These are phyloP conservation scores for Rachicladosporium sp. DNA, from an alignment of 2,329 filamentous ascomycete species.

Conservation along the genomic window DNA sequence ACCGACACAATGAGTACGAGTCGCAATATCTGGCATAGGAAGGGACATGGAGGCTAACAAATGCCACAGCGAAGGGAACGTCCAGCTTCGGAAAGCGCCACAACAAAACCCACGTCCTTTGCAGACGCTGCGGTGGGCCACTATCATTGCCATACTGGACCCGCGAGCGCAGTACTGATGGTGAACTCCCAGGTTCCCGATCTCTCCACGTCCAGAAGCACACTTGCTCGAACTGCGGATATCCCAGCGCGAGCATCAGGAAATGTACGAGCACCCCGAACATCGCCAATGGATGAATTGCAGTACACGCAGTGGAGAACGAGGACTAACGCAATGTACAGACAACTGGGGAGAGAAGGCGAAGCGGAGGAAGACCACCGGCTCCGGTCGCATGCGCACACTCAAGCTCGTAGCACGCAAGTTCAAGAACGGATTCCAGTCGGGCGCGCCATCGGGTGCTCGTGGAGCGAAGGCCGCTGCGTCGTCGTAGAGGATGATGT, in stretches of 20 bases:
- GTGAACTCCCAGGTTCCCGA: conserved; percentile 57
- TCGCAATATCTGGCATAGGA: conserved; percentile 2
- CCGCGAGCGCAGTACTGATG: too few relatives aligned
- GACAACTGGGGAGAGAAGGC: conserved; percentile 99
- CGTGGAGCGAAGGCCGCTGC: conserved; percentile 38
- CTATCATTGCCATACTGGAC: too few relatives aligned
- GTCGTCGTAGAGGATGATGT: background rate
- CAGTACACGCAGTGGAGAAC: conserved; percentile 4
- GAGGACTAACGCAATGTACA: conserved; percentile 29
- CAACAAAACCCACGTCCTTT: conserved; percentile 97
- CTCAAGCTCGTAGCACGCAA: conserved; percentile 83
- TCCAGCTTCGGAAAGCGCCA: conserved; percentile 69
- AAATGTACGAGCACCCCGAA: conserved; percentile 96
- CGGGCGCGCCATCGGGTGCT: conserved; percentile 72
- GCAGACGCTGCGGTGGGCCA: conserved; percentile 91
- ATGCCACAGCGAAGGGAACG: conserved; percentile 54
- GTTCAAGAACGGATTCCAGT: conserved; percentile 98
- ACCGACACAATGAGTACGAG: conserved; percentile 11
- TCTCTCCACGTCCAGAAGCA: conserved; percentile 99
- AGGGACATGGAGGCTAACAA: conserved; percentile 30
- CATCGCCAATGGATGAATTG: conserved; percentile 51
- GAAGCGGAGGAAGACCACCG: conserved; percentile 99
- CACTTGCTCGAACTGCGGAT: conserved; percentile 91
- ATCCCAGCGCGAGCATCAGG: conserved; percentile 91
- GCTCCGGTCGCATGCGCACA: conserved; percentile 90